Percentiles rank a stretch among this genome's conserved stretches.
phyloP scores from a whole-genome alignment of 73 alveolate genomes.

The Paramecium octaurelia region DNA sequence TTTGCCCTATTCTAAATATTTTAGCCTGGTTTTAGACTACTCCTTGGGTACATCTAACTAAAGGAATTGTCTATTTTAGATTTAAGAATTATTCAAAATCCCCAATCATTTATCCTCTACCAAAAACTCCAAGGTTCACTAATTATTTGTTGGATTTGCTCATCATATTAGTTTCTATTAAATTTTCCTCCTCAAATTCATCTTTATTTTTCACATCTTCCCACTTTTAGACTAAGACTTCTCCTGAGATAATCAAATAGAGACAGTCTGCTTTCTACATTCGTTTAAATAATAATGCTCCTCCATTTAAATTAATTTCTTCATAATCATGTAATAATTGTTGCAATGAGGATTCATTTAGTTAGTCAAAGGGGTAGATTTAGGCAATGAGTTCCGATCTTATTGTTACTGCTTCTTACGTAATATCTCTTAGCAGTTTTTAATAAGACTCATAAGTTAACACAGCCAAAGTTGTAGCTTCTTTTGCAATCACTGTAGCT shows the following conservation, averaged over 20 bases:
- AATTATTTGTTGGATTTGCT: neutral
- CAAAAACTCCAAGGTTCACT: neutral
- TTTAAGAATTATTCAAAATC: neutral
- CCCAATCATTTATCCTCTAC: neutral
- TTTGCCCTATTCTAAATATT: neutral
- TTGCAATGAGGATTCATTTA: neutral
- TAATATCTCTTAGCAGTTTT: neutral
- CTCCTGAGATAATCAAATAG: neutral
- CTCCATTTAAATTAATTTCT: conserved; percentile 8
- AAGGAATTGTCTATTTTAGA: neutral
- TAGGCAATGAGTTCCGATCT: neutral
- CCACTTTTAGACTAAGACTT: neutral
- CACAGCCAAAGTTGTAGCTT: neutral
- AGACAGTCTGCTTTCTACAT: neutral
- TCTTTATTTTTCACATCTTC: neutral
- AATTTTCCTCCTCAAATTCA: neutral
- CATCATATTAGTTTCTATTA: neutral
- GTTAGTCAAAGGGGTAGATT: neutral
- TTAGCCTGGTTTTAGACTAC: neutral
- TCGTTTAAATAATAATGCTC: neutral
- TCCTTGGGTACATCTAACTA: neutral
- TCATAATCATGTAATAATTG: conserved; percentile 22
- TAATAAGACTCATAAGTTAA: conserved; percentile 5
- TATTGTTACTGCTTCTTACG: neutral
- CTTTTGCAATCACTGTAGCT: conserved; percentile 25